Percentiles rank a stretch among this genome's conserved stretches.
Conservation (phyloP, 192 early-diverging fungal genomes). For the Entophlyctis luteolus region DNA sequence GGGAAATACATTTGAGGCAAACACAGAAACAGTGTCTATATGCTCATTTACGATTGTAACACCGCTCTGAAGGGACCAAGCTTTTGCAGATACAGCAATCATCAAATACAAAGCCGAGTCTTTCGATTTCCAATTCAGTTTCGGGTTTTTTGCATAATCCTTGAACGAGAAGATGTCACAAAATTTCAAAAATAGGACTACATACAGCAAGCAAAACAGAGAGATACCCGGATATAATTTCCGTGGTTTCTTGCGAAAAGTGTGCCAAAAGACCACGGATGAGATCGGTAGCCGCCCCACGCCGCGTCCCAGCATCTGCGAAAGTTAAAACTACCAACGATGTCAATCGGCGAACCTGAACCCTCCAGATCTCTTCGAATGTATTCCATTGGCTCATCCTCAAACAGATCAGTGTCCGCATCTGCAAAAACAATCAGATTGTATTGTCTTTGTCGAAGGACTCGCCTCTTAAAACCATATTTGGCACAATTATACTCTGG, state of each 20-base stretch:
- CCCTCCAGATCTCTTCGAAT: slow-evolving; percentile 90
- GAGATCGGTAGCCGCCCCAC: slow-evolving; percentile 85
- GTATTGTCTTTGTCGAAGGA: not conserved
- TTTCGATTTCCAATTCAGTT: slow-evolving; percentile 85
- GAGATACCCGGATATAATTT: slow-evolving; percentile 73
- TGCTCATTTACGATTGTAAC: slow-evolving; percentile 79
- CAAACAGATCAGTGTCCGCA: slow-evolving; percentile 89
- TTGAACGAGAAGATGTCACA: slow-evolving; percentile 16
- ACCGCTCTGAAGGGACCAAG: slow-evolving; percentile 73
- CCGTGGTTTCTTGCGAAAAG: slow-evolving; percentile 80
- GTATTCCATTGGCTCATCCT: slow-evolving; percentile 95
- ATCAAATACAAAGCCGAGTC: slow-evolving; percentile 92
- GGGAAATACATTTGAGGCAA: slow-evolving; percentile 73
- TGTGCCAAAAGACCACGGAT: slow-evolving; percentile 87
- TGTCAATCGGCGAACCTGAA: slow-evolving; percentile 47
- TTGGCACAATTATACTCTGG: slow-evolving; percentile 87
- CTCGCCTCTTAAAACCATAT: slow-evolving; percentile 74
- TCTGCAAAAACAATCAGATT: slow-evolving; percentile 41
- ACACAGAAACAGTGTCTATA: slow-evolving; percentile 81
- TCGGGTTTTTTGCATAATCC: slow-evolving; percentile 68
- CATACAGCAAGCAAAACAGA: slow-evolving; percentile 31
- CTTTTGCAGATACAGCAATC: slow-evolving; percentile 80
- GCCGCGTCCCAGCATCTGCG: slow-evolving; percentile 83
- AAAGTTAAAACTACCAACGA: not conserved
- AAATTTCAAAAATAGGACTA: not conserved